Base-by-base conservation (phyloP, 257 asterid species). In the Lycium barbarum region DNA sequence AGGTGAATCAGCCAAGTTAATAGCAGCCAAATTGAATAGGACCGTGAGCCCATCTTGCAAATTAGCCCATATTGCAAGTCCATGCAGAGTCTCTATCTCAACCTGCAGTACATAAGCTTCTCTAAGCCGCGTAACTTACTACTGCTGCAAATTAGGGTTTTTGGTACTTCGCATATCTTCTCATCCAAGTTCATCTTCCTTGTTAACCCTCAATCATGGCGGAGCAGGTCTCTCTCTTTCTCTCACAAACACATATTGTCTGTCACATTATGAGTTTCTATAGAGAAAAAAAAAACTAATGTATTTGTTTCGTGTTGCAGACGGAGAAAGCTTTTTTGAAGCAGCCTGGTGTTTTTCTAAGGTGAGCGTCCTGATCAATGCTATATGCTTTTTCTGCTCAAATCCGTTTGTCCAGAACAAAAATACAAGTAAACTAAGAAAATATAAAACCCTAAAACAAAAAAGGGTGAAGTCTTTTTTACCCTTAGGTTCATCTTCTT, bases 401-500 rank as follows among this genome's bases (percentile, higher is more conserved):
- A 57, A 8, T 57, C 9, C 40, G 8, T n/a, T n/a, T n/a, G n/a
- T n/a, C n/a, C n/a, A n/a, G n/a, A 26, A 26, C 33, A 26, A 26
- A 26, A 26, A 26, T 26, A 26, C 33, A 26, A 26, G 33, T 26
- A 26, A 26, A 26, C 33, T 26, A 26, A 26, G 33, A 26, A 26
- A 26, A 26, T 26, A 40, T 22, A 20, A 78, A 51, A 63, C 49
- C 45, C 63, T 26, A 67, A 14, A 10, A 26, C 33, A 26, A 53
- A 59, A 81, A 74, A 83, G 26, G 53, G 22, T 1, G 51, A 54
- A 81, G 51, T 55, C 4, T n/a, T 80, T 53, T 40, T 59, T 86
- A 93, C 98, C 97, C 86, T 70, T 70, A 7, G 84, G 84, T 84
- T 36, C 87, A 66, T 92, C 98, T 45, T 95, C 98, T 68, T 94